Conservation (phyloP, 2,329 filamentous ascomycete species). For the Paecilomyces formosus region DNA sequence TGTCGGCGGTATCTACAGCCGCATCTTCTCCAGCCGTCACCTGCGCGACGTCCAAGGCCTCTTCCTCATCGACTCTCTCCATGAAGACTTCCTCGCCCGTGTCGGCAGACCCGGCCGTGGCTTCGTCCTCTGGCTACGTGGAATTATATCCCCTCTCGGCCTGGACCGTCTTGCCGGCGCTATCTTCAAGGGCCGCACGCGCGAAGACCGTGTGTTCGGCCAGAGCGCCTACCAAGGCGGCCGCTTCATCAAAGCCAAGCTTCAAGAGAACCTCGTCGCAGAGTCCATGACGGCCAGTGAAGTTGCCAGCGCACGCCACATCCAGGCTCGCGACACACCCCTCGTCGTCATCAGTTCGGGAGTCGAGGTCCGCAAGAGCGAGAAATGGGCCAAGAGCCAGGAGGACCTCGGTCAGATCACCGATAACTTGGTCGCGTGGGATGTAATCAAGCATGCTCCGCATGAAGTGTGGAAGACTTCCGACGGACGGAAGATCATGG, state of each 20-base stretch:
- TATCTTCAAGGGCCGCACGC: constrained; percentile 70
- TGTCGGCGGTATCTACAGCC: constrained; percentile 78
- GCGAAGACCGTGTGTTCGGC: constrained; percentile 80
- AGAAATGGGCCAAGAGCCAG: constrained; percentile 76
- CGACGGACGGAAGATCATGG: constrained; percentile 66
- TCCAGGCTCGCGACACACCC: constrained; percentile 69
- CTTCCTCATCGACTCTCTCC: constrained; percentile 78
- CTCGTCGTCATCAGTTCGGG: constrained; percentile 80
- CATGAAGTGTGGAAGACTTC: constrained; percentile 77
- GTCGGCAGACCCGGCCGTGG: constrained; percentile 63
- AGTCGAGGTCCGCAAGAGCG: constrained; percentile 56
- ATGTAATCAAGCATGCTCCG: constrained; percentile 75
- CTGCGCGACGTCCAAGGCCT: constrained; percentile 66
- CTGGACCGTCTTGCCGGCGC: constrained; percentile 73
- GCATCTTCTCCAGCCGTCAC: constrained; percentile 84
- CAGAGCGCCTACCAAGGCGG: constrained; percentile 68
- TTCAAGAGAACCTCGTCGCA: constrained; percentile 89
- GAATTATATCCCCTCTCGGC: constrained; percentile 79
- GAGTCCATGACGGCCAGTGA: constrained; percentile 78
- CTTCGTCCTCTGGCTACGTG: constrained; percentile 79
- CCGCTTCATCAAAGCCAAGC: constrained; percentile 79
- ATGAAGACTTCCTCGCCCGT: constrained; percentile 70
- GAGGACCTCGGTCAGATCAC: constrained; percentile 76
- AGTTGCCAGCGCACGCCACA: constrained; percentile 66
- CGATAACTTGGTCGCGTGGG: constrained; percentile 71